Base-by-base conservation (phyloP, 176 grass and related monocot genomes). In the Carex scoparia region DNA sequence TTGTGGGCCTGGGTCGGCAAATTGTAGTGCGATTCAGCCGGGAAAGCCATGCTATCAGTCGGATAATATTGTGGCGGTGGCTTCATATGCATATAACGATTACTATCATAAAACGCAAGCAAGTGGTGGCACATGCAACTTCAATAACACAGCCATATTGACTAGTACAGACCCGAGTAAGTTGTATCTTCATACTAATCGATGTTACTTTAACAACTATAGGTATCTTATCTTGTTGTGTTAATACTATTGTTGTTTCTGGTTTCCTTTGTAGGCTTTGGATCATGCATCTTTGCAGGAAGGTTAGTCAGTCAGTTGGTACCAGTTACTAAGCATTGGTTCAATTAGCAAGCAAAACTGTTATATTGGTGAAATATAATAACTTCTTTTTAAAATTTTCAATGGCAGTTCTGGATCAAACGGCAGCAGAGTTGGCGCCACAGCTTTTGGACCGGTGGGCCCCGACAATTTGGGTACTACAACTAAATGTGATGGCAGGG, bases 1-100 rank as follows among this genome's bases (percentile, higher is more conserved):
- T 78, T 99, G 96, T 83, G 96, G 96, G n/a, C 87, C 96, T 82
- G 96, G 96, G 69, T 92, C 93, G 1, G 96, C 93, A 88, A 99
- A 99, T 76, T 99, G 96, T 76, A 95, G 88, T 79, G 91, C 86
- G 31, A 88, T 99, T 90, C 96, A 99, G 83, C 91, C 89, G 64
- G 93, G 93, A 10, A 88, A 95, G 53, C 87, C 90, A 14, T 99
- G 96, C 85, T 99, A 94, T 89, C 84, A 92, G 79, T 81, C 90
- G 28, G 64, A 95, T 88, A 90, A 95, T 87, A 95, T 99, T 85
- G 90, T 84, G 28, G 93, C 57, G 38, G 87, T 99, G 77, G 87
- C 96, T 74, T 99, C 96, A 15, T 99, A 95, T 89, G 96, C 91
- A 33, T 99, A 86, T 86, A 99, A 99, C 1, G 87, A 99, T 87